Percentiles rank a stretch among this genome's conserved stretches.
Conservation (phyloP, 208 protist genomes). For the Leishmania mexicana region DNA sequence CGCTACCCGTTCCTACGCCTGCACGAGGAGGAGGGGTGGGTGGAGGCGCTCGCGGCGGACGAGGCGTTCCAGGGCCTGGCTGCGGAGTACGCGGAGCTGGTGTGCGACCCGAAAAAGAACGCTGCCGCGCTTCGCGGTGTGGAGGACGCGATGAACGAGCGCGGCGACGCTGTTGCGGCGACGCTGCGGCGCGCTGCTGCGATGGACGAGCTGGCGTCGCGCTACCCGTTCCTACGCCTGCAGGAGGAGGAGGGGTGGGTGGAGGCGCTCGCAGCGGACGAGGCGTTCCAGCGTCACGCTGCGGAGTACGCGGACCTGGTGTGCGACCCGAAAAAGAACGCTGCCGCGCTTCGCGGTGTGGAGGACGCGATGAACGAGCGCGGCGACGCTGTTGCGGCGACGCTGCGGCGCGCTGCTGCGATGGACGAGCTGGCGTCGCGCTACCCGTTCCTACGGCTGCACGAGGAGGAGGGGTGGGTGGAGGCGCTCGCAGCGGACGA, state of each 20-base stretch:
- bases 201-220: neutral
- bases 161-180: conserved; percentile 10
- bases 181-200: neutral
- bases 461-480: neutral
- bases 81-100: conserved; percentile 2
- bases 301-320: neutral
- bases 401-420: neutral
- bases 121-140: neutral
- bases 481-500: neutral
- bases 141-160: conserved; percentile 26
- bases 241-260: neutral
- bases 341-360: neutral
- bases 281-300: neutral
- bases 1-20: neutral
- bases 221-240: neutral
- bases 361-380: neutral
- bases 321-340: neutral
- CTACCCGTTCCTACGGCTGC: neutral
- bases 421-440: neutral
- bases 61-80: conserved; percentile 8
- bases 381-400: neutral
- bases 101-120: neutral
- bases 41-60: neutral
- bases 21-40: neutral
- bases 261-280: neutral